Evolutionary conservation across 768 basidiomycete species (phyloP), one percentile per base, ranked within the genome.

Genomic region (Nevesoporus exiguus): DNA sequence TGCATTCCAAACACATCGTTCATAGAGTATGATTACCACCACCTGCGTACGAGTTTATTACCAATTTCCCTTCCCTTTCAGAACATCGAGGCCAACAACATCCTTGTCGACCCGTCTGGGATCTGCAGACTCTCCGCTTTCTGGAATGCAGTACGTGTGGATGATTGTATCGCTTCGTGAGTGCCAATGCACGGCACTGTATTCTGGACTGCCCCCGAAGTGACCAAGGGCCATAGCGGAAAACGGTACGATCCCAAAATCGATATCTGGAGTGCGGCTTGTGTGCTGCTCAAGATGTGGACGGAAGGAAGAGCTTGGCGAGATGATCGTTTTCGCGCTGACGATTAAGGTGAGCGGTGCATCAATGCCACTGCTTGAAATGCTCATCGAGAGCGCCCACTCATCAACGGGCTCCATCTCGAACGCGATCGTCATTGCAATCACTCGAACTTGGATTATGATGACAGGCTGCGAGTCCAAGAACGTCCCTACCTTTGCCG

Each of bases 121-220:
- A 76, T 86, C 17, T 95, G 93, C 78, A 97, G 97, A 73, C 96
- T 98, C 44, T 94, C 91, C 2, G 93, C 97, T 71, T 96, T 96
- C 66, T 95, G 95, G 48, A 97, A 96, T 47, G 93, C 92, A 11
- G 96, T 94, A 73, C 81, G 88, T 55, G 90, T 82, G 59, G 89
- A 88, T 59, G 91, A 95, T 56, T 79, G 87, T 41, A 83, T 86
- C 51, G 77, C 84, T 51, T 86, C 88, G 47, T 84, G 81, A 60
- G 92, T 90, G 4, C 88, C 89, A 14, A 92, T 96, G 90, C 88
- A 91, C 66, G 94, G 95, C n/a, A 92, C 90, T 17, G 86, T 97
- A 31, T 96, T 94, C 68, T 97, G 94, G 93, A 96, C 96, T 90
- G 93, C 93, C 13, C 93, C 93, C 0, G 93, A 92, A 73, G 88